These are phyloP conservation scores for Beauveria sp. DNA, from an alignment of 2,329 filamentous ascomycete genomes.

Conservation along the genomic window DNA sequence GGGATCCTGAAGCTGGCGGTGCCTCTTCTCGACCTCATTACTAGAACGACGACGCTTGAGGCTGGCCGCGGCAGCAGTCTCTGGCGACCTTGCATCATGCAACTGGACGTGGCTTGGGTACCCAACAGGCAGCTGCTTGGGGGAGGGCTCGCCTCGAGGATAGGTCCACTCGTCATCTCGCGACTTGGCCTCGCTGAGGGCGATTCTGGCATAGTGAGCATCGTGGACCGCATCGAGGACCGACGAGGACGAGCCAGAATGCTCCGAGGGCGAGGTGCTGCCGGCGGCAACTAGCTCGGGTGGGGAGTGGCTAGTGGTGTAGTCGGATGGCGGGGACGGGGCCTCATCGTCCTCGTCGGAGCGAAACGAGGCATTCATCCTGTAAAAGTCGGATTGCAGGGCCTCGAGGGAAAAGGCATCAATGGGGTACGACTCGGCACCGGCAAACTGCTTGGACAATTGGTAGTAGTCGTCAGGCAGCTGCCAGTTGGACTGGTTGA, in stretches of 20 bases:
- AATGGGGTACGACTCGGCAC: slow-evolving; percentile 28
- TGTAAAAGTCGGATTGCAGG: slow-evolving; percentile 24
- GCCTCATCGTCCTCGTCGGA: slow-evolving; percentile 24
- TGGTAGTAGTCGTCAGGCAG: slow-evolving; percentile 19
- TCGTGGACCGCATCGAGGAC: slow-evolving; percentile 25
- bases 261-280: slow-evolving; percentile 33
- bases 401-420: slow-evolving; percentile 26
- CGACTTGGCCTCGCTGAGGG: slow-evolving; percentile 27
- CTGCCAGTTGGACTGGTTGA: slow-evolving; percentile 19
- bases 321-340: slow-evolving; percentile 24
- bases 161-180: slow-evolving; percentile 36
- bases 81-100: slow-evolving; percentile 18
- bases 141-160: slow-evolving; percentile 23
- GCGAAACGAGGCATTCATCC: slow-evolving; percentile 27
- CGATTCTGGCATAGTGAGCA: slow-evolving; percentile 22
- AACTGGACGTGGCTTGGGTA: slow-evolving; percentile 28
- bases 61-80: slow-evolving; percentile 22
- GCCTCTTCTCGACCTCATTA: slow-evolving; percentile 27
- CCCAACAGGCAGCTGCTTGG: slow-evolving; percentile 23
- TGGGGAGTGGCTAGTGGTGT: slow-evolving; percentile 28
- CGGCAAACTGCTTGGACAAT: slow-evolving; percentile 28
- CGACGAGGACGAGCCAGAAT: slow-evolving; percentile 25
- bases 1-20: slow-evolving; percentile 30
- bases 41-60: slow-evolving; percentile 30
- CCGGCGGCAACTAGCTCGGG: slow-evolving; percentile 31